Evolutionary conservation across 257 asterid species (phyloP).

Genomic region (Solanum dulcamara): DNA sequence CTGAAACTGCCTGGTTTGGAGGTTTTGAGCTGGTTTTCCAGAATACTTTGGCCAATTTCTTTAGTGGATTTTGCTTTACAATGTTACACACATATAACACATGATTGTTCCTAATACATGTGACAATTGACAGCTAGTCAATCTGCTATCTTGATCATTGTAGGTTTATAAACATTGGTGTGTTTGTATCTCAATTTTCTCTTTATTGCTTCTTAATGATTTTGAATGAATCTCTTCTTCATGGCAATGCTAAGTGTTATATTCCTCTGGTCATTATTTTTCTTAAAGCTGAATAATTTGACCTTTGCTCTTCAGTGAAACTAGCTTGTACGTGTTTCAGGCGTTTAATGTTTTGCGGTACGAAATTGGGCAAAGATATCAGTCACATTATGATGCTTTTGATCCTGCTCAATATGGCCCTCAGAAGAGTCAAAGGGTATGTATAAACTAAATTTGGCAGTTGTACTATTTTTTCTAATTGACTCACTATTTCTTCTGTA

Average conservation of each 20-base stretch:
- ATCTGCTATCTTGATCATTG: not conserved
- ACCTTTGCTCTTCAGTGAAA: not conserved
- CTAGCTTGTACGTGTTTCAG: slow-evolving; percentile 30
- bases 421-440: slow-evolving; percentile 91
- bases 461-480: not conserved
- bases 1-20: not conserved
- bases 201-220: not conserved
- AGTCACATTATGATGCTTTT: slow-evolving; percentile 86
- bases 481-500: not conserved
- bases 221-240: not conserved
- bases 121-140: not conserved
- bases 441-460: not conserved
- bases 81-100: not conserved
- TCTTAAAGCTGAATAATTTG: slow-evolving; percentile 7
- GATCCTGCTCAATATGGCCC: slow-evolving; percentile 91
- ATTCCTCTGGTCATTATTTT: not conserved
- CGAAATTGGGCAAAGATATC: slow-evolving; percentile 82
- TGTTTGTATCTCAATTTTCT: not conserved
- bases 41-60: not conserved
- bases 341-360: slow-evolving; percentile 80
- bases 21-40: not conserved
- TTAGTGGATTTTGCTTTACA: not conserved
- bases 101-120: not conserved
- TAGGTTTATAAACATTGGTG: not conserved
- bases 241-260: slow-evolving; percentile 22